Conservation (phyloP, 2,329 filamentous ascomycete genomes). For the Diaporthe australafricana region DNA sequence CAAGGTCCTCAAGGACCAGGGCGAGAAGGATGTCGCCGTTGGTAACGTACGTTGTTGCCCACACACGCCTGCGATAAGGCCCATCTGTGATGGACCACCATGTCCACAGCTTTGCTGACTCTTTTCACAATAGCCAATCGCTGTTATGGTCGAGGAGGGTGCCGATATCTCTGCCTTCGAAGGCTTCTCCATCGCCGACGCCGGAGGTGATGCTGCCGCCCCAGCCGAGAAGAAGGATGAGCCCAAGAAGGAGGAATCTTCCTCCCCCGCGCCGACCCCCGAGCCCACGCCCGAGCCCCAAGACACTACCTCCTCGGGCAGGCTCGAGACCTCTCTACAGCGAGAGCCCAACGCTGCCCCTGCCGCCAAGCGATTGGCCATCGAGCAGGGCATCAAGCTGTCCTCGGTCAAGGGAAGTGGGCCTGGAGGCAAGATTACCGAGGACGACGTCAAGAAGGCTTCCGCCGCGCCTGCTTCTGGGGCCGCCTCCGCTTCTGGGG, state of each 20-base stretch:
- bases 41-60: constrained; percentile 80
- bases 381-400: constrained; percentile 85
- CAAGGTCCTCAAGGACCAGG: constrained; percentile 92
- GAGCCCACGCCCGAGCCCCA: constrained; percentile 69
- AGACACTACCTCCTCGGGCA: constrained; percentile 79
- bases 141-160: constrained; percentile 92
- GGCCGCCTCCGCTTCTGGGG: constrained; percentile 61
- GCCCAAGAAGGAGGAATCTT: constrained; percentile 70
- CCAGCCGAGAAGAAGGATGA: constrained; percentile 73
- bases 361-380: constrained; percentile 83
- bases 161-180: constrained; percentile 89
- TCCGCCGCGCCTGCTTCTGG: constrained; percentile 65
- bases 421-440: constrained; percentile 86
- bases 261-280: constrained; percentile 63
- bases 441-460: constrained; percentile 92
- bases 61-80: constrained; percentile 18
- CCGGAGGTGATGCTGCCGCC: constrained; percentile 81
- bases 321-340: constrained; percentile 85
- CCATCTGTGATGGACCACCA: not conserved
- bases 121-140: constrained; percentile 79
- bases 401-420: constrained; percentile 88
- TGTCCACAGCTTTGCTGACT: constrained; percentile 29
- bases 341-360: constrained; percentile 80
- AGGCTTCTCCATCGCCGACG: constrained; percentile 88
- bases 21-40: constrained; percentile 93